A percentile compares a stretch with the other conserved stretches of the same genome.
These are phyloP conservation scores for Litchi chinensis DNA, from an alignment of 345 rosid genomes.

Conservation along the genomic window DNA sequence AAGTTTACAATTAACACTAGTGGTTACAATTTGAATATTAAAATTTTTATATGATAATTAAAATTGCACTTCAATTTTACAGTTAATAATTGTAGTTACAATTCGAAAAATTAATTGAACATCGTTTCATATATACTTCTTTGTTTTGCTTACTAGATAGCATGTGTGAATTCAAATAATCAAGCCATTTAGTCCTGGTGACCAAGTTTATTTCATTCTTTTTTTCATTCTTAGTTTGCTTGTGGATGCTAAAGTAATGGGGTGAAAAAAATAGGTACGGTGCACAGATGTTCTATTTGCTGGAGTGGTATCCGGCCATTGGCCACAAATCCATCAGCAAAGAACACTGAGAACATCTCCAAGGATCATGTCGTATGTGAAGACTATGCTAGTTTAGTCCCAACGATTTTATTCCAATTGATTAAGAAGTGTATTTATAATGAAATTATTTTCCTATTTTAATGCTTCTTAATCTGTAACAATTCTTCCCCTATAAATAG, in stretches of 20 bases:
- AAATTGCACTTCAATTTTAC: too few species aligned
- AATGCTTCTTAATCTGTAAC: too few species aligned
- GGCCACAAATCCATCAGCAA: conserved; percentile 85
- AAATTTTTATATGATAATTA: too few species aligned
- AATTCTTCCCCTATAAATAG: too few species aligned
- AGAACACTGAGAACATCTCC: conserved; percentile 92
- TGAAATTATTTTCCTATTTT: too few species aligned
- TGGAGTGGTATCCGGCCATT: conserved; percentile 99
- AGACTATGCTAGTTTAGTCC: conserved; percentile 90
- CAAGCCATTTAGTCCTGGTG: background rate
- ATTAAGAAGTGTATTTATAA: too few species aligned
- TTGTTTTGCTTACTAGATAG: background rate
- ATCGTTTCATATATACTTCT: background rate
- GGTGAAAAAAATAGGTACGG: conserved; percentile 61
- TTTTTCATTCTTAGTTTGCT: conserved; percentile 17
- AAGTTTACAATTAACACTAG: too few species aligned
- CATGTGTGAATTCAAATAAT: background rate
- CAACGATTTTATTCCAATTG: too few species aligned
- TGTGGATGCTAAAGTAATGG: conserved; percentile 24
- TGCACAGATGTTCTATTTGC: conserved; percentile 96
- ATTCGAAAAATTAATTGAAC: too few species aligned
- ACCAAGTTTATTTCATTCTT: background rate
- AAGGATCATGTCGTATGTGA: conserved; percentile 93
- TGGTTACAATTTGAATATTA: too few species aligned
- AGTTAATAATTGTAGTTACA: too few species aligned